Base-by-base conservation (phyloP, 345 rosid genomes). In the Bruguiera sexangula region DNA sequence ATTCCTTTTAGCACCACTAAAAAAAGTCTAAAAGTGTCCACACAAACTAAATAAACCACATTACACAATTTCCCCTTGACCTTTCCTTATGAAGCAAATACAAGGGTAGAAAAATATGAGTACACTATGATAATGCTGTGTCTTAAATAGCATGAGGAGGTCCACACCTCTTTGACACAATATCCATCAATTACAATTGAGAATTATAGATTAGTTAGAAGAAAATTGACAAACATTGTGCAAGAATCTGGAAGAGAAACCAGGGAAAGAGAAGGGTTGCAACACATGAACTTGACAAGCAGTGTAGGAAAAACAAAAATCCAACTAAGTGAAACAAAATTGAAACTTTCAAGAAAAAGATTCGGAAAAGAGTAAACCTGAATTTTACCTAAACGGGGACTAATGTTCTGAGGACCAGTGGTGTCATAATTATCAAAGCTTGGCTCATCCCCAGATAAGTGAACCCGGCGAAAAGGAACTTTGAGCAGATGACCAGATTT, bases 401-500 rank as follows among this genome's bases (percentile, higher is more conserved):
- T 75, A 62, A 90, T 83, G 76, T 90, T 82, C 54, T 90, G 98
- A 63, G 98, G 98, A 69, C 99, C 99, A 69, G 98, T 92, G 62
- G 99, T 96, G 76, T 96, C 98, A 72, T 96, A 96, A 30, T 69
- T 87, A 80, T 92, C 97, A 60, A 96, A 96, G 66, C 76, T 69
- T 9, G 96, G 91, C 69, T 89, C 98, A 81, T 82, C 90, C 64
- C 99, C 99, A 67, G 89, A 80, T 80, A 96, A 79, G 75, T 85
- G 92, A 32, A 96, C 85, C 71, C 93, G 82, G 57, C 99, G 80
- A 63, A 96, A 92, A 9, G 99, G 98, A 78, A 96, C 94, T 82
- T 89, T 87, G 69, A 95, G 93, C 4, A 83, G 81, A 82, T 92
- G 92, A 18, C 96, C 96, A 52, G 98, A 81, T 81, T 89, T 82